Evolutionary conservation across 31 red algal species (phyloP), one percentile per base, ranked within the genome.

Genomic region (Endocladia muricata): DNA sequence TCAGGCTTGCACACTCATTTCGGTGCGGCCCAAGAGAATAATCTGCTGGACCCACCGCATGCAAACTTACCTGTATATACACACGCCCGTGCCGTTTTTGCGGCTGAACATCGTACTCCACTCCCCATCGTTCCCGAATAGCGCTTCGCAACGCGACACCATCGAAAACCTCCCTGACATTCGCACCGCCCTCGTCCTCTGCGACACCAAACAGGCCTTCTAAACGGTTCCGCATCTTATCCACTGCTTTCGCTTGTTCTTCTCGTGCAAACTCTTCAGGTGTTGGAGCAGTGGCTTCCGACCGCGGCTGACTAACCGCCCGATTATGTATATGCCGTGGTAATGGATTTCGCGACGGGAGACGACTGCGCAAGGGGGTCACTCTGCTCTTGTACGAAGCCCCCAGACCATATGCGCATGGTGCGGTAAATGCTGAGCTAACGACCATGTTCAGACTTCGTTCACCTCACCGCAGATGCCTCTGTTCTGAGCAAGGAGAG

Each of bases 71-170:
- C 74, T 87, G 85, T 41, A 89, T 70, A 59, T 89, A 89, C 68
- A 89, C 85, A 19, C 85, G 74, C 25, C 47, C 76, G 32, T 78
- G 62, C 22, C 74, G 54, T 37, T 81, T 81, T 52, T 74, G 68
- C n/a, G 85, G 85, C 44, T 89, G 85, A 15, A 89, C 68, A 48
- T 89, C 85, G 37, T 81, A 89, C 44, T 89, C 52, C n/a, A 89
- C 85, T 2, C 76, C 73, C 85, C 85, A 89, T 31, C 85, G 75
- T 31, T 89, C 65, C 21, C 42, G 28, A 8, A 89, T 36, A 36
- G 76, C 76, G 2, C 41, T 47, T 26, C 85, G 66, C 38, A 89
- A 36, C 2, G 85, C 67, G 33, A 32, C 56, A 4, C 85, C 85
- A 61, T 89, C 85, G 52, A 89, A 89, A 25, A n/a, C 41, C 7